A percentile compares a stretch with the other conserved stretches of the same genome.
Evolutionary conservation across 2,329 filamentous ascomycete species (phyloP).

Genomic region (Cladosporium sp.): DNA sequence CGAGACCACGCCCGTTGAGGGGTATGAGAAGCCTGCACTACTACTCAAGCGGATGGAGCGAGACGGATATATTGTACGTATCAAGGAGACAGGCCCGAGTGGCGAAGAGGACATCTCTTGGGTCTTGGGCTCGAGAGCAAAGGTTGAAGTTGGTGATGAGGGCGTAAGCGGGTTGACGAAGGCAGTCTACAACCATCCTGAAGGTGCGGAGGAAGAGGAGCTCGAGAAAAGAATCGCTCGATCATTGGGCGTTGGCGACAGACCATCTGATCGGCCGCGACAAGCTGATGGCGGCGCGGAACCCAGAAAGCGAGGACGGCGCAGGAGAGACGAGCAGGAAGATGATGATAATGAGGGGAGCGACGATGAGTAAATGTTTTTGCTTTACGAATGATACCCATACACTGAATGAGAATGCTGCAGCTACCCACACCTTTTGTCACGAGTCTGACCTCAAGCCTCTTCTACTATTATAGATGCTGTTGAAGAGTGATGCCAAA

Average conservation of each 20-base stretch:
- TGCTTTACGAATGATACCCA: slow-evolving; percentile 17
- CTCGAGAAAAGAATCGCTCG: slow-evolving; percentile 37
- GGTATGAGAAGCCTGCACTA: slow-evolving; percentile 67
- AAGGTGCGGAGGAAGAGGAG: slow-evolving; percentile 30
- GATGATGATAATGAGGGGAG: slow-evolving; percentile 24
- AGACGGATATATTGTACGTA: slow-evolving; percentile 79
- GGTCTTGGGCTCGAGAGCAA: slow-evolving; percentile 80
- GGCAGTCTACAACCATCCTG: slow-evolving; percentile 51
- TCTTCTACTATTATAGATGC: neutral
- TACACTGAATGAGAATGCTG: slow-evolving; percentile 2
- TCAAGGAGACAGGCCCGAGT: slow-evolving; percentile 62
- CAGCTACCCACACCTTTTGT: neutral
- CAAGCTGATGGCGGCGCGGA: slow-evolving; percentile 6
- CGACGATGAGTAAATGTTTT: slow-evolving; percentile 15
- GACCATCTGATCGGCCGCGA: neutral
- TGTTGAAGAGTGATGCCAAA: neutral
- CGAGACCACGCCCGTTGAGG: slow-evolving; percentile 61
- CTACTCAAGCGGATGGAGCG: slow-evolving; percentile 72
- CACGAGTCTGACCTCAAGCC: neutral
- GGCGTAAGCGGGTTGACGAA: slow-evolving; percentile 71
- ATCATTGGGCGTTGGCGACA: slow-evolving; percentile 34
- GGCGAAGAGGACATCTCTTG: slow-evolving; percentile 80
- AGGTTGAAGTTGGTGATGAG: slow-evolving; percentile 76
- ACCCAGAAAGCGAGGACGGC: slow-evolving; percentile 24
- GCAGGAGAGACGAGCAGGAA: slow-evolving; percentile 21